Evolutionary conservation across 192 early-diverging fungal species (phyloP).

Genomic region (Backusella sp.): DNA sequence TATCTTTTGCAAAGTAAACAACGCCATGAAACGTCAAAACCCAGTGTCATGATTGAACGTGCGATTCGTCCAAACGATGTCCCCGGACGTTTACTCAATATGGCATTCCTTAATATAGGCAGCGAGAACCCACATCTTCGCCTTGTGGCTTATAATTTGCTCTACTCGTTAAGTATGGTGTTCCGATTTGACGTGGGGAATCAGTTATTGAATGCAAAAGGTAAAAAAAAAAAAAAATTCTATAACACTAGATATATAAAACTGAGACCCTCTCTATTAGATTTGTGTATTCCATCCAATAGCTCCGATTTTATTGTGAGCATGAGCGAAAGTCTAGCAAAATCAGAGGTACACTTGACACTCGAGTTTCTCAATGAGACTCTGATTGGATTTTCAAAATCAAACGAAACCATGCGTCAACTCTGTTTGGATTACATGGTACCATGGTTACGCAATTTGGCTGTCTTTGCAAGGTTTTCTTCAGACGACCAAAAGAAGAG

Average conservation of each 20-base stretch:
- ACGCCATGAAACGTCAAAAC: constrained; percentile 63
- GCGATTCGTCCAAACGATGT: constrained; percentile 82
- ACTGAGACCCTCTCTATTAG: constrained; percentile 18
- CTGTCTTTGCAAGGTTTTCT: constrained; percentile 46
- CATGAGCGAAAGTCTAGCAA: constrained; percentile 78
- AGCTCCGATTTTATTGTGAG: constrained; percentile 77
- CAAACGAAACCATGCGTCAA: constrained; percentile 64
- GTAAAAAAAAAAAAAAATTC: constrained; percentile 13
- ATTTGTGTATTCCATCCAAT: constrained; percentile 86
- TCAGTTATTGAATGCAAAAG: constrained; percentile 71
- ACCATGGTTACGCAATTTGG: constrained; percentile 84
- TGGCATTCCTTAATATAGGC: constrained; percentile 84
- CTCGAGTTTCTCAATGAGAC: constrained; percentile 86
- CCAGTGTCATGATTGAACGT: constrained; percentile 58
- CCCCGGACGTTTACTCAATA: constrained; percentile 86
- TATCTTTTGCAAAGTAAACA: constrained; percentile 69
- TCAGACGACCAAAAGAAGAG: constrained; percentile 50
- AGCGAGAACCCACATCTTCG: constrained; percentile 75
- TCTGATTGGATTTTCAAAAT: constrained; percentile 76
- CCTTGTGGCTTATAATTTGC: constrained; percentile 83
- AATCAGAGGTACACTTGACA: constrained; percentile 73
- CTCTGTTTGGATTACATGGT: constrained; percentile 83
- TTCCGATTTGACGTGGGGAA: constrained; percentile 82
- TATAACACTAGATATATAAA: not conserved
- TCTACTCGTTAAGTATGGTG: constrained; percentile 72